Conservation (phyloP, 257 asterid species). For the Solanum lycopersicoides region DNA sequence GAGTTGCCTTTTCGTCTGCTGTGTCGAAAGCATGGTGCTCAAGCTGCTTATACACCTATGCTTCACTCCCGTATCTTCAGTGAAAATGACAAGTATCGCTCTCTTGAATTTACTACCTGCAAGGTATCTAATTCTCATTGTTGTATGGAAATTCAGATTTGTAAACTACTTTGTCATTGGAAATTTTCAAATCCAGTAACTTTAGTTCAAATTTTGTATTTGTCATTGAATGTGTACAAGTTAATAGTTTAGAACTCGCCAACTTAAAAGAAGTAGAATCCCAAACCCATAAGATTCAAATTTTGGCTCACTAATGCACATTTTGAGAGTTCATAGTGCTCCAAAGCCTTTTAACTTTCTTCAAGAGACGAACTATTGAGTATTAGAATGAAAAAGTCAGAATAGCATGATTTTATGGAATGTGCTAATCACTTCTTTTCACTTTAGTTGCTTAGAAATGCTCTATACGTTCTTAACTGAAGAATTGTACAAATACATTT, state of each 20-base stretch:
- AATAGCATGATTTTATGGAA: background rate
- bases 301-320: background rate
- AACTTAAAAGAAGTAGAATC: background rate
- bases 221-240: background rate
- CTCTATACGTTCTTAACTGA: background rate
- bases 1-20: slow-evolving; percentile 94
- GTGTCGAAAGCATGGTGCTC: slow-evolving; percentile 90
- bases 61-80: slow-evolving; percentile 83
- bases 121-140: slow-evolving; percentile 7
- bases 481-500: background rate
- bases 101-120: slow-evolving; percentile 87
- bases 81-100: slow-evolving; percentile 71
- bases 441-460: background rate
- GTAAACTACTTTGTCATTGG: background rate
- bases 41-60: slow-evolving; percentile 98
- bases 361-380: background rate
- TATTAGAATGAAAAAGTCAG: background rate
- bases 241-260: background rate
- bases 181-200: background rate
- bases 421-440: background rate
- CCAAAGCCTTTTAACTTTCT: background rate
- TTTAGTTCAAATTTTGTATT: background rate
- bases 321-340: background rate
- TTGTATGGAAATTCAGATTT: background rate
- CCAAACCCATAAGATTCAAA: background rate